Base-by-base conservation (phyloP, 768 basidiomycete genomes). In the Multifurca ochricompacta region DNA sequence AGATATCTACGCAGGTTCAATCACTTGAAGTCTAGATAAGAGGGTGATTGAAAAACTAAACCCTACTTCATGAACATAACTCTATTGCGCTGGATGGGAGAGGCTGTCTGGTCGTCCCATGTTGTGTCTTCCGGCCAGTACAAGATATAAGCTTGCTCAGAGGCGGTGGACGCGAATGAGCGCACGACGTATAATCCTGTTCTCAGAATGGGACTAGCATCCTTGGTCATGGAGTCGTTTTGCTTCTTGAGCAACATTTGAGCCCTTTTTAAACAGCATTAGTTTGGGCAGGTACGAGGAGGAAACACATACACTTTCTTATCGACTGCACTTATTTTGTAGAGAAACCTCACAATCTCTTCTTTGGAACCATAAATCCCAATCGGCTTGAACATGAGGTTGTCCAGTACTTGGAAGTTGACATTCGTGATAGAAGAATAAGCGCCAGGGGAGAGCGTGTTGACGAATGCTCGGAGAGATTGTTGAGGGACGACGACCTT, bases 51-150 rank as follows among this genome's bases (percentile, higher is more conserved):
- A n/a, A n/a, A n/a, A n/a, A n/a, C n/a, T n/a, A n/a, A n/a, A 25
- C 47, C 42, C 21, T 65, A 79, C 82, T 82, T 66, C 78, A 83
- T 82, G 61, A 83, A 84, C 0, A 81, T 80, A 4, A 77, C 69
- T 8, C 82, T 71, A 64, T 82, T 83, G 13, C 77, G 72, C 31
- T 70, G 63, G 44, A 79, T 71, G 4, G 78, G 66, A 2, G 73
- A 67, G 6, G 66, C 45, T 0, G 78, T 74, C 14, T 70, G 65
- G 63, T 82, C 80, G 35, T 76, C 64, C 82, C 82, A 83, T 0
- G 82, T 82, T 1, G 67, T 71, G 27, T 77, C 70, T 54, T 84
- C 79, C 0, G 81, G 81, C 82, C 83, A 84, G 53, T 79, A 82
- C 6, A 83, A 58, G 14, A 80, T 72, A 51, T 77, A 80, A 4